These are phyloP conservation scores for Eutrema salsugineum DNA, from an alignment of 441 rosid genomes.

Conservation along the genomic window DNA sequence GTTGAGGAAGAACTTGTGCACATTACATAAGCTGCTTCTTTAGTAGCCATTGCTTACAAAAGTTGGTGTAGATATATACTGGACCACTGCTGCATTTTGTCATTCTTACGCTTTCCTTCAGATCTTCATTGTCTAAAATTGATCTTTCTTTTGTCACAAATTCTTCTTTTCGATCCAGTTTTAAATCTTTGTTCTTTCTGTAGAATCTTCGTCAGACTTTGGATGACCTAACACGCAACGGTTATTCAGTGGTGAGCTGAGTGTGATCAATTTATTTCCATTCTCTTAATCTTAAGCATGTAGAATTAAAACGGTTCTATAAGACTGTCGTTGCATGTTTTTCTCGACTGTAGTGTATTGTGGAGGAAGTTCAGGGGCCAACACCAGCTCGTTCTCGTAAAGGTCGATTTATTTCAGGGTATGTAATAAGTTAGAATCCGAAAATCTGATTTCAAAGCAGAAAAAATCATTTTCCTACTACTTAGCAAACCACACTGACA, in stretches of 20 bases:
- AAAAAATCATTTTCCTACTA: background rate
- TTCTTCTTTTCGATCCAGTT: background rate
- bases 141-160: background rate
- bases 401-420: conserved; percentile 98
- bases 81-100: background rate
- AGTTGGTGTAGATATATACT: background rate
- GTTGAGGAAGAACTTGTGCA: background rate
- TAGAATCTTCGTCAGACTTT: conserved; percentile 99
- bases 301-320: background rate
- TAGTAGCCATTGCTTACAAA: background rate
- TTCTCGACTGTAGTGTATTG: conserved; percentile 68
- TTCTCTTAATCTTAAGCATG: background rate
- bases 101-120: background rate
- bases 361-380: conserved; percentile 98
- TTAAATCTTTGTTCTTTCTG: conserved; percentile 25
- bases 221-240: conserved; percentile 91
- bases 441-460: background rate
- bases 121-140: background rate
- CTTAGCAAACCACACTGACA: background rate
- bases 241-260: conserved; percentile 87
- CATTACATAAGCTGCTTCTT: background rate
- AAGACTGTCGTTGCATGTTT: background rate
- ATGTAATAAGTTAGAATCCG: conserved; percentile 24
- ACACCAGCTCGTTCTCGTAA: conserved; percentile 95
- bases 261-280: background rate